phyloP scores from a whole-genome alignment of 1,284 basidiomycete species.

The Cryptococcus sp. region DNA sequence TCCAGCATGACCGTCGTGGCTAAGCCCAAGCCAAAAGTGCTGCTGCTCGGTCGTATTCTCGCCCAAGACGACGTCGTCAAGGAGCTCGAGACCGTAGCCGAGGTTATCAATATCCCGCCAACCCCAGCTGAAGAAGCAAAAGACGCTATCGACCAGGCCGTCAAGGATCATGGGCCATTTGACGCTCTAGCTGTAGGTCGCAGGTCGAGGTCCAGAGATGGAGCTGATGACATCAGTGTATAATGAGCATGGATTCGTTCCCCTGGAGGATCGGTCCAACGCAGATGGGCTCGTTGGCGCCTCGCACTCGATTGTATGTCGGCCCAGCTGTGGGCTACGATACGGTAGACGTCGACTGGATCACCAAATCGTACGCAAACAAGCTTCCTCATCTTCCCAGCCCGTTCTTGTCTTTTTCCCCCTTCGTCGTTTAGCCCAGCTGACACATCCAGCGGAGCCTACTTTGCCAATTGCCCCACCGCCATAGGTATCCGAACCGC shows the following conservation, averaged over 20 bases:
- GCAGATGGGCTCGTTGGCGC: constrained; percentile 11
- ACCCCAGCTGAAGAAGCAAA: neutral
- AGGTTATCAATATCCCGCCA: constrained; percentile 1
- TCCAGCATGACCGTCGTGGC: too few species aligned
- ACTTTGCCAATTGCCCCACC: constrained; percentile 33
- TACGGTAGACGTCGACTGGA: constrained; percentile 23
- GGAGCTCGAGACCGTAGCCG: constrained; percentile 1
- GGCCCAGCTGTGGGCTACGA: constrained; percentile 29
- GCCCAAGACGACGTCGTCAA: neutral
- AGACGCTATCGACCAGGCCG: neutral
- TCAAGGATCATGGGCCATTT: constrained; percentile 8
- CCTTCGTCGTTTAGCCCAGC: neutral
- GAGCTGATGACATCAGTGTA: neutral
- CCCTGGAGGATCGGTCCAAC: neutral
- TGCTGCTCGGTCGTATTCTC: constrained; percentile 1
- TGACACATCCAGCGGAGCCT: constrained; percentile 14
- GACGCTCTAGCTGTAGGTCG: constrained; percentile 7
- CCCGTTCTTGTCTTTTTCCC: neutral
- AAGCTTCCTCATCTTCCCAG: too few species aligned
- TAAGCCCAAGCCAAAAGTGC: neutral
- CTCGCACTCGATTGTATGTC: constrained; percentile 17
- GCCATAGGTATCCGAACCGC: constrained; percentile 31
- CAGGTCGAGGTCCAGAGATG: too few species aligned
- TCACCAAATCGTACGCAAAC: constrained; percentile 18
- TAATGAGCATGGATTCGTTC: neutral